These are phyloP conservation scores for Ceratobasidium sp. DNA, from an alignment of 1,284 basidiomycete species.

Conservation along the genomic window DNA sequence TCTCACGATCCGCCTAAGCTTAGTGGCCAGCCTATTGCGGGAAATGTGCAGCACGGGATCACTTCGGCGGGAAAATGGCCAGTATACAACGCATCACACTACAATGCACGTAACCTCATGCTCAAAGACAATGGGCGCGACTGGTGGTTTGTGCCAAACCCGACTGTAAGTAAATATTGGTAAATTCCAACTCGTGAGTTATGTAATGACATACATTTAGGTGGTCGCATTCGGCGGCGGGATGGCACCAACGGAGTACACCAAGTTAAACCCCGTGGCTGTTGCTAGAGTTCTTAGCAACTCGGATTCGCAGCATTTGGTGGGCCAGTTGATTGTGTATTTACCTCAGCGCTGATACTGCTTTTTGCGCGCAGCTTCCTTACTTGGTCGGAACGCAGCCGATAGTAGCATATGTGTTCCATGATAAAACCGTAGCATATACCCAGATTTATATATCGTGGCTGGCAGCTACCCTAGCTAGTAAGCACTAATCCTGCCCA, in stretches of 20 bases:
- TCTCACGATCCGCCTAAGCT: background rate
- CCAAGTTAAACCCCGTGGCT: constrained; percentile 7
- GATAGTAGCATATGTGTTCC: constrained; percentile 34
- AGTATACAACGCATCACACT: constrained; percentile 40
- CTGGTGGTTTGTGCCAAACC: constrained; percentile 44
- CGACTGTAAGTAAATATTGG: constrained; percentile 3
- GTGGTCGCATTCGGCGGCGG: constrained; percentile 43
- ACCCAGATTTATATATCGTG: constrained; percentile 37
- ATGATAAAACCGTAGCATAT: constrained; percentile 39
- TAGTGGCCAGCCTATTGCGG: constrained; percentile 8
- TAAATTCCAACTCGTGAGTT: background rate
- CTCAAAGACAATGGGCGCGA: constrained; percentile 43
- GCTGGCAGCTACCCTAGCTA: constrained; percentile 19
- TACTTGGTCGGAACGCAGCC: constrained; percentile 39
- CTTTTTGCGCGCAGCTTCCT: constrained; percentile 16
- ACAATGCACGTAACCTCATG: constrained; percentile 42
- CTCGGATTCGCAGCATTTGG: constrained; percentile 41
- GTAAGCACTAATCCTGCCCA: background rate
- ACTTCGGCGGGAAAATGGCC: constrained; percentile 34
- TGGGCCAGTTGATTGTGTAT: background rate
- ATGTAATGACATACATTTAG: background rate
- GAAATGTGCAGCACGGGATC: constrained; percentile 25
- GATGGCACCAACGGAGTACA: constrained; percentile 40
- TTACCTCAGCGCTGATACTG: background rate
- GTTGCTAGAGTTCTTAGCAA: constrained; percentile 29